phyloP scores from a whole-genome alignment of 208 protist genomes.

The Leishmania martiniquensis region DNA sequence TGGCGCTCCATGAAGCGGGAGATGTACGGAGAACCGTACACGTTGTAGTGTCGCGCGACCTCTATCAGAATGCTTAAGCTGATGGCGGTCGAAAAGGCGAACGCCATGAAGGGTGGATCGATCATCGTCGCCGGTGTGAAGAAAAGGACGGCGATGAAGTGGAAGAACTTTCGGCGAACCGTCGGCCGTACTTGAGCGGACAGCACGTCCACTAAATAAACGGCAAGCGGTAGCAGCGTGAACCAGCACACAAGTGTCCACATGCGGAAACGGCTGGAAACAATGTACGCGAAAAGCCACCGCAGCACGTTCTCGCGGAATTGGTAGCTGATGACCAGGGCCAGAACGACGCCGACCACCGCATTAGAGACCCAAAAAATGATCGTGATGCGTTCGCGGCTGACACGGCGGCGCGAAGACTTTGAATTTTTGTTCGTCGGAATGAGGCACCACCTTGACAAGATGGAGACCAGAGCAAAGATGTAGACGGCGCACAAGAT shows the following conservation, averaged over 20 bases:
- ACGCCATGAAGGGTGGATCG: slow-evolving; percentile 82
- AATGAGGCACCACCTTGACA: slow-evolving; percentile 57
- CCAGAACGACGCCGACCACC: slow-evolving; percentile 32
- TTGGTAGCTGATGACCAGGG: slow-evolving; percentile 53
- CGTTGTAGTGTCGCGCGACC: slow-evolving; percentile 62
- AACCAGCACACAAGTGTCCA: slow-evolving; percentile 65
- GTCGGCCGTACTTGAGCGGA: slow-evolving; percentile 49
- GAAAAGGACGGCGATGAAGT: slow-evolving; percentile 79
- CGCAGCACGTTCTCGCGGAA: slow-evolving; percentile 56
- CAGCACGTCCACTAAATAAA: slow-evolving; percentile 54
- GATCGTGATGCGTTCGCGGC: slow-evolving; percentile 64
- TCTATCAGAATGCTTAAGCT: slow-evolving; percentile 63
- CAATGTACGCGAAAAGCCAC: slow-evolving; percentile 79
- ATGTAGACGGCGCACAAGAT: slow-evolving; percentile 71
- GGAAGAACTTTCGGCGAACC: slow-evolving; percentile 87
- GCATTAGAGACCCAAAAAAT: slow-evolving; percentile 60
- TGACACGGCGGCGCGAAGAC: slow-evolving; percentile 60
- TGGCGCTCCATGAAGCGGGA: slow-evolving; percentile 61
- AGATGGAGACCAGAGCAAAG: slow-evolving; percentile 33
- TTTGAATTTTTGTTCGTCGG: slow-evolving; percentile 76
- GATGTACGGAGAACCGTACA: slow-evolving; percentile 59
- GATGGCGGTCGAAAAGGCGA: slow-evolving; percentile 72
- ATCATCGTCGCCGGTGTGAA: slow-evolving; percentile 83
- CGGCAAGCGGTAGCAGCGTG: slow-evolving; percentile 51
- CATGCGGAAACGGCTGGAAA: slow-evolving; percentile 57